Base-by-base conservation (phyloP, 768 basidiomycete genomes). In the Porpolomopsis calyptriformis region DNA sequence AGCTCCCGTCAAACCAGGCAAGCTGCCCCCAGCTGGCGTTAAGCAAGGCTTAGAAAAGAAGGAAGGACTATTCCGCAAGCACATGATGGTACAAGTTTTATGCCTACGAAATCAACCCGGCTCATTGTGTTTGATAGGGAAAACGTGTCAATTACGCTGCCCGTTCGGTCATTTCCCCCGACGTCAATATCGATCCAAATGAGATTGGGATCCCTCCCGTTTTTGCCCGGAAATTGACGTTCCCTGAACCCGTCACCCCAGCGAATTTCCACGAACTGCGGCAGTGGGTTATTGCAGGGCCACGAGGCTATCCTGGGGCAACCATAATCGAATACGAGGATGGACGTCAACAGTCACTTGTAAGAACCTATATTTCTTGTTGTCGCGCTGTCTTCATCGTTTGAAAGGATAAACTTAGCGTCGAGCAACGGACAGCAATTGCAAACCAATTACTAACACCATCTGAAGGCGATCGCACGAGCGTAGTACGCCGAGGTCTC, bases 141-240 rank as follows among this genome's bases (percentile, higher is more conserved):
- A 99, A 99, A 71, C 92, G 96, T 58, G 96, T 99, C 50, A 98
- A 99, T 64, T 96, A 94, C 61, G 93, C 96, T 34, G 96, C 96
- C 18, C 92, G 96, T 52, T 99, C 96, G n/a, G 96, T 99, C 59
- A 99, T 99, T 53, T 99, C 96, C 14, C 96, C 96, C 9, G 96
- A 99, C 59, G 87, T 97, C 56, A 98, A 98, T 64, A 98, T 99
- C 53, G 96, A 99, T 64, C 89, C 96, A 24, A 93, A 89, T 61
- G 96, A 99, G 64, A 99, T 99, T 46, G 96, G 96, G 33, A 80
- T 99, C 22, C 96, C 96, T 4, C 96, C 96, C 24, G 86, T 98
- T 41, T 99, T 99, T 60, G 96, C 96, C 1, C 77, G 82, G 56
- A 97, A 96, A 60, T 69, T 99, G 58, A 99, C 96, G 3, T 99